These are phyloP conservation scores for Russula abietina DNA, from an alignment of 768 basidiomycete species.

Conservation along the genomic window DNA sequence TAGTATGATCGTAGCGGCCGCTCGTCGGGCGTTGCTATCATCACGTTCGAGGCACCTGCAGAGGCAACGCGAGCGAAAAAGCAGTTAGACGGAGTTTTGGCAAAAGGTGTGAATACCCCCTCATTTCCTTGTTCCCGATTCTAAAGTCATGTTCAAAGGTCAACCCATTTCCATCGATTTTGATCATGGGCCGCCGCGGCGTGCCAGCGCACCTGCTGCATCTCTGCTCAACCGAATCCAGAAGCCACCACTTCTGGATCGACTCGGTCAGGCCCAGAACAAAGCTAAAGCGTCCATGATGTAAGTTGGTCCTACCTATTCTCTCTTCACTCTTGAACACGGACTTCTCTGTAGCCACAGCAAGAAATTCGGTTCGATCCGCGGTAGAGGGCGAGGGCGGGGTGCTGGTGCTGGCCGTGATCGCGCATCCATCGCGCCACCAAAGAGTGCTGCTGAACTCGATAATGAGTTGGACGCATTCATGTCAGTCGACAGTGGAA, in stretches of 20 bases:
- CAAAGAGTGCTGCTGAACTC: conserved; percentile 74
- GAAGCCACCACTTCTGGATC: conserved; percentile 63
- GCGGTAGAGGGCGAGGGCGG: conserved; percentile 31
- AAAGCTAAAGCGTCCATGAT: conserved; percentile 20
- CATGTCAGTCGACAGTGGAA: conserved; percentile 51
- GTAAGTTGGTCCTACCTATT: background rate
- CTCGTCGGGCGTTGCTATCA: conserved; percentile 74
- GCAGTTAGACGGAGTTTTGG: conserved; percentile 78
- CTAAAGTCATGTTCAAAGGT: conserved; percentile 39
- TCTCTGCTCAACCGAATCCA: conserved; percentile 72
- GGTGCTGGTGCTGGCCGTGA: conserved; percentile 31
- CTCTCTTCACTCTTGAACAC: background rate
- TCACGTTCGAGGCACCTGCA: conserved; percentile 69
- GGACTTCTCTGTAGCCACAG: conserved; percentile 4
- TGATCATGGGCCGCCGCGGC: conserved; percentile 36
- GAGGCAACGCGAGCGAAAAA: conserved; percentile 83
- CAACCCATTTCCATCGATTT: conserved; percentile 72
- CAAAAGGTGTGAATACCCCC: conserved; percentile 59
- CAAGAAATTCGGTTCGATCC: conserved; percentile 2
- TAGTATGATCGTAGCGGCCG: conserved; percentile 97
- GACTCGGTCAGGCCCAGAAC: conserved; percentile 47
- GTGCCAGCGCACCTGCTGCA: conserved; percentile 41
- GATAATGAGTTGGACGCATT: conserved; percentile 86
- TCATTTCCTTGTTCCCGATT: conserved; percentile 8
- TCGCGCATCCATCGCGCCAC: conserved; percentile 25